phyloP scores from a whole-genome alignment of 441 rosid species.

The Jatropha multifida region DNA sequence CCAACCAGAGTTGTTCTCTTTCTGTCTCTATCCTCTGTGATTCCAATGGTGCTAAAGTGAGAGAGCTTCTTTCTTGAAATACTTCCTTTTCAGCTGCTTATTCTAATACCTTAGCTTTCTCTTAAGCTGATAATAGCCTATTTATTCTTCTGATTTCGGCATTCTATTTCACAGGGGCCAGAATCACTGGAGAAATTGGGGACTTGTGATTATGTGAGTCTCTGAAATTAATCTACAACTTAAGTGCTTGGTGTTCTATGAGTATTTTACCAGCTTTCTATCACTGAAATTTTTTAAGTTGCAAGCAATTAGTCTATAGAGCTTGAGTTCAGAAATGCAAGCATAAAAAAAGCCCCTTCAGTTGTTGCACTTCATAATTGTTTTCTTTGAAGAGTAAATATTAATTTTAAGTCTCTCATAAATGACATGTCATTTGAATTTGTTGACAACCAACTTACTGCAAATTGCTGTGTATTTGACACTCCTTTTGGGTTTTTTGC shows the following conservation, averaged over 20 bases:
- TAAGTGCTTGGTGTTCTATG: not conserved
- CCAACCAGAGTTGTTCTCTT: conserved; percentile 64
- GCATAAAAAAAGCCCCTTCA: not conserved
- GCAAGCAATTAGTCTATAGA: not conserved
- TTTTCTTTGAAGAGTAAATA: not conserved
- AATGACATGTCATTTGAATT: conserved; percentile 2
- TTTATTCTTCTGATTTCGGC: conserved; percentile 17
- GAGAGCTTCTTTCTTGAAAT: conserved; percentile 31
- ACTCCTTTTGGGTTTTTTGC: not conserved
- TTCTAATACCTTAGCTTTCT: conserved; percentile 11
- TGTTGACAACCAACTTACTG: not conserved
- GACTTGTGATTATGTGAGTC: conserved; percentile 72
- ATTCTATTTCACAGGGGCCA: conserved; percentile 65
- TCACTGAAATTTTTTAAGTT: not conserved
- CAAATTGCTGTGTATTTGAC: not conserved
- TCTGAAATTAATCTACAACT: conserved; percentile 4
- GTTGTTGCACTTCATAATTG: not conserved
- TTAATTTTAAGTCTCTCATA: not conserved
- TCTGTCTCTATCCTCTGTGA: conserved; percentile 79
- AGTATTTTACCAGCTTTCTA: not conserved
- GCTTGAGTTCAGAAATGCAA: not conserved
- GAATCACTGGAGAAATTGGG: conserved; percentile 53
- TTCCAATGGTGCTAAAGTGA: conserved; percentile 58
- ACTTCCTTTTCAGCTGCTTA: not conserved
- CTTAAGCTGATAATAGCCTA: conserved; percentile 22